These are phyloP conservation scores for Zygoascus biomembranicola DNA, from an alignment of 805 yeast genomes.

Conservation along the genomic window DNA sequence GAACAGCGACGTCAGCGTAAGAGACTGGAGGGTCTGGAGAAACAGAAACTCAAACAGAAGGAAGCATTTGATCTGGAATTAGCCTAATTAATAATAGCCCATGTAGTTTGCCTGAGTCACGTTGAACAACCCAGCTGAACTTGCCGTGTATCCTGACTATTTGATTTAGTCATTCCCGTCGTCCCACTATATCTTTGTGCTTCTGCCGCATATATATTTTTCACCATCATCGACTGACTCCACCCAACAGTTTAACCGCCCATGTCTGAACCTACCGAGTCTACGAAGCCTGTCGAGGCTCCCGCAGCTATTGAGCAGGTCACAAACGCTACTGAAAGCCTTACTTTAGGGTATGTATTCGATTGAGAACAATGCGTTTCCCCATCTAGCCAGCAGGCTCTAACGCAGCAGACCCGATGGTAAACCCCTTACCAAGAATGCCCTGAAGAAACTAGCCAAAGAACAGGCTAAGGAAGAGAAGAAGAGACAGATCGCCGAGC, in stretches of 20 bases:
- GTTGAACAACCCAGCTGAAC: too few relatives aligned
- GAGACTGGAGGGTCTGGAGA: conserved; percentile 15
- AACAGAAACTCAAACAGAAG: conserved; percentile 2
- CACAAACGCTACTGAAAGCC: not conserved
- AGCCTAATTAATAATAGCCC: too few relatives aligned
- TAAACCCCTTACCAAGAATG: conserved; percentile 84
- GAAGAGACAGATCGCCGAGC: conserved; percentile 88
- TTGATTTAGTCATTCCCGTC: too few relatives aligned
- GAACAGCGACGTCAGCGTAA: conserved; percentile 19
- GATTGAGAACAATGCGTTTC: not conserved
- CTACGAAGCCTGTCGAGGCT: not conserved
- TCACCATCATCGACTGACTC: not conserved
- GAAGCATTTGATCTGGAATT: too few relatives aligned
- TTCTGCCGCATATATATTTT: not conserved
- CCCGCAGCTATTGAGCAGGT: not conserved
- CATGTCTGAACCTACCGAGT: not conserved
- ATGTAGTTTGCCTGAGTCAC: too few relatives aligned
- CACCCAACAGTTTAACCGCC: not conserved
- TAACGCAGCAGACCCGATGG: conserved; percentile 78
- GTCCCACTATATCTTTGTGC: too few relatives aligned
- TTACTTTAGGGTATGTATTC: conserved; percentile 2
- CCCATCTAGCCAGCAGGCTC: not conserved
- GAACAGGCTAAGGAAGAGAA: conserved; percentile 33
- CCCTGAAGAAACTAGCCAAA: conserved; percentile 78
- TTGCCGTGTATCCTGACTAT: too few relatives aligned